phyloP scores from a whole-genome alignment of 2,329 filamentous ascomycete genomes.

The Aspergillus fumigatus region DNA sequence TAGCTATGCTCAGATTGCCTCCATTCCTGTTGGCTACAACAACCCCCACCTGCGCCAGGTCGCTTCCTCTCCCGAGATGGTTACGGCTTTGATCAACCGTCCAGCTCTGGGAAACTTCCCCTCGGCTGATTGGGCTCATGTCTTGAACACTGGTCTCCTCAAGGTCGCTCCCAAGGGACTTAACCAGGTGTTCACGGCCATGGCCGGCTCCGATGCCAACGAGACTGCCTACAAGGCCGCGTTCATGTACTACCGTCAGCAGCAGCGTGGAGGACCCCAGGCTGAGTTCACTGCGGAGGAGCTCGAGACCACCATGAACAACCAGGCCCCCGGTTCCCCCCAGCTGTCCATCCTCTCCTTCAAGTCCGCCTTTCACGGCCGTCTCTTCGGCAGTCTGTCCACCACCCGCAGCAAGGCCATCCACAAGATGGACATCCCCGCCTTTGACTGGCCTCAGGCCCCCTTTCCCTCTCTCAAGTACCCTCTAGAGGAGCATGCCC shows the following conservation, averaged over 20 bases:
- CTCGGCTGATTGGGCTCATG: constrained; percentile 72
- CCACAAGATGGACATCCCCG: constrained; percentile 91
- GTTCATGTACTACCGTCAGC: constrained; percentile 85
- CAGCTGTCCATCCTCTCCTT: constrained; percentile 83
- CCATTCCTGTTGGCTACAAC: constrained; percentile 89
- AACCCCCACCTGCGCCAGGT: constrained; percentile 70
- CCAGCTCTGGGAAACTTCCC: constrained; percentile 91
- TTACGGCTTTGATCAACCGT: constrained; percentile 75
- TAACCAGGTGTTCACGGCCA: constrained; percentile 85
- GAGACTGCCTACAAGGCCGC: constrained; percentile 93
- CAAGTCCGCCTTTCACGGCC: constrained; percentile 83
- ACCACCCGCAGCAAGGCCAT: constrained; percentile 91
- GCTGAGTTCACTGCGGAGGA: constrained; percentile 79
- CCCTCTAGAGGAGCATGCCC: constrained; percentile 71
- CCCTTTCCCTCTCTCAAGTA: constrained; percentile 83
- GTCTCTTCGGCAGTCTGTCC: constrained; percentile 79
- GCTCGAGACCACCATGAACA: constrained; percentile 70
- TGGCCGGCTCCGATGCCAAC: constrained; percentile 87
- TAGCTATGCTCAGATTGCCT: constrained; percentile 86
- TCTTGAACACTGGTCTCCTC: constrained; percentile 75
- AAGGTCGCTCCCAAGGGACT: constrained; percentile 77
- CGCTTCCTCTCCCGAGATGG: constrained; percentile 73
- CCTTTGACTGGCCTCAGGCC: constrained; percentile 92
- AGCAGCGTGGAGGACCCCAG: constrained; percentile 70
- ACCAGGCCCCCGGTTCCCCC: constrained; percentile 72